phyloP scores from a whole-genome alignment of 108 stramenopile genomes.

The Schizochytrium sp. region DNA sequence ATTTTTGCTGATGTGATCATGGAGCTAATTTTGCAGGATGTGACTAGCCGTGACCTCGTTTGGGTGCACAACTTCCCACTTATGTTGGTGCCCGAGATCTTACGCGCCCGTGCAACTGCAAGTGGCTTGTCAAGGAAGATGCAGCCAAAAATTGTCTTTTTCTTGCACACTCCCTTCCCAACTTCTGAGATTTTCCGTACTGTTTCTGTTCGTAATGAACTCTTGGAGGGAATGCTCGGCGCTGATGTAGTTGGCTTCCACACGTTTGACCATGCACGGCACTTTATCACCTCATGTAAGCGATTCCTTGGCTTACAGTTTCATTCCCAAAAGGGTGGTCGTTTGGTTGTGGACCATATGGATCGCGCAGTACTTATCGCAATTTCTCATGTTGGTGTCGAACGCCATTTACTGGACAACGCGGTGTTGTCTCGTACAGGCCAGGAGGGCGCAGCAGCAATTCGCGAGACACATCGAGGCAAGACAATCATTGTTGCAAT shows the following conservation, averaged over 20 bases:
- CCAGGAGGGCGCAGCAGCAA: constrained; percentile 70
- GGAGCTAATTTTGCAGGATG: constrained; percentile 81
- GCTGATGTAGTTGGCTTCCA: constrained; percentile 99
- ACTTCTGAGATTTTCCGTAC: constrained; percentile 97
- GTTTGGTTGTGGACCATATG: constrained; percentile 91
- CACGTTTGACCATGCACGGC: constrained; percentile 99
- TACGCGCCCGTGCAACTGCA: constrained; percentile 62
- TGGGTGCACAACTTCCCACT: constrained; percentile 99
- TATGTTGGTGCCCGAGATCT: constrained; percentile 87
- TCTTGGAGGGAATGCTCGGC: constrained; percentile 94
- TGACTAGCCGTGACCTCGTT: constrained; percentile 83
- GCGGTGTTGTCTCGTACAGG: constrained; percentile 16
- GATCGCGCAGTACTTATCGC: constrained; percentile 93
- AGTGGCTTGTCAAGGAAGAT: constrained; percentile 38
- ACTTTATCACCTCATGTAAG: constrained; percentile 98
- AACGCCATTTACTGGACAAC: constrained; percentile 76
- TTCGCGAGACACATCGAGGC: constrained; percentile 81
- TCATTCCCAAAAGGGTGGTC: constrained; percentile 84
- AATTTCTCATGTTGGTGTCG: constrained; percentile 97
- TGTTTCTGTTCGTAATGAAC: constrained; percentile 88
- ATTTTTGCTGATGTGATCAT: constrained; percentile 88
- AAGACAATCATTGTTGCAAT: constrained; percentile 88
- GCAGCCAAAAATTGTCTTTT: constrained; percentile 89
- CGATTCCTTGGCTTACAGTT: constrained; percentile 95
- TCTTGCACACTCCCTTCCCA: constrained; percentile 99